Conservation (phyloP, 106 monocot species). For the Allium sativum region DNA sequence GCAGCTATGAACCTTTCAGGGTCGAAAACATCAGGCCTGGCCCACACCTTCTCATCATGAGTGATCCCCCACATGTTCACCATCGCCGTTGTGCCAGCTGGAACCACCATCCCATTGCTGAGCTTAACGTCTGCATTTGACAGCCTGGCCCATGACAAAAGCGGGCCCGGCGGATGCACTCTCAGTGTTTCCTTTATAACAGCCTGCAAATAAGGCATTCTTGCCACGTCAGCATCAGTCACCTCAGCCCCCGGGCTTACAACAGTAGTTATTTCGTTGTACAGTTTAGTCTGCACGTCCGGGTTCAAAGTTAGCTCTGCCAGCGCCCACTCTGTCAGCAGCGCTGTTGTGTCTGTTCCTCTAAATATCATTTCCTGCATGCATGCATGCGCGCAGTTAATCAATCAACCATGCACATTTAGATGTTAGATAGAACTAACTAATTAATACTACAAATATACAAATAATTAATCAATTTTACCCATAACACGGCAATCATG, state of each 20-base stretch:
- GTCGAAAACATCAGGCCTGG: slow-evolving; percentile 14
- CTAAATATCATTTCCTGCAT: slow-evolving; percentile 68
- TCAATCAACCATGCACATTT: neutral
- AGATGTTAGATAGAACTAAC: neutral
- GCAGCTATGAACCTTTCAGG: slow-evolving; percentile 31
- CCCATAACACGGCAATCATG: slow-evolving; percentile 74
- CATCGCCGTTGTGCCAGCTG: slow-evolving; percentile 47
- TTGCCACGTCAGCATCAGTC: slow-evolving; percentile 38
- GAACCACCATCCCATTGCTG: slow-evolving; percentile 55
- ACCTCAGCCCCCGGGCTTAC: slow-evolving; percentile 7
- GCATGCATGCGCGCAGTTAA: too few relatives aligned
- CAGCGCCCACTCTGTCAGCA: slow-evolving; percentile 58
- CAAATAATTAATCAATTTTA: neutral
- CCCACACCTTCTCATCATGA: slow-evolving; percentile 37
- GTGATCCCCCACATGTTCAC: slow-evolving; percentile 73
- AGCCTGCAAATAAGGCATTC: slow-evolving; percentile 43
- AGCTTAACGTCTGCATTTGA: slow-evolving; percentile 39
- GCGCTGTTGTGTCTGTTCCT: slow-evolving; percentile 57
- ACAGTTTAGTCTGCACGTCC: slow-evolving; percentile 20
- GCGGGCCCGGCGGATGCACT: slow-evolving; percentile 49
- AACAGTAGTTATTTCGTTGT: slow-evolving; percentile 20
- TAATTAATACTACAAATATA: neutral
- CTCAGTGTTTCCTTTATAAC: slow-evolving; percentile 49
- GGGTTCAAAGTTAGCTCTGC: slow-evolving; percentile 49
- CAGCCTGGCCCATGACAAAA: slow-evolving; percentile 49